A percentile compares a stretch with the other conserved stretches of the same genome.
Evolutionary conservation across 2,329 filamentous ascomycete species (phyloP).

Genomic region (Chaetomium olivaceum): DNA sequence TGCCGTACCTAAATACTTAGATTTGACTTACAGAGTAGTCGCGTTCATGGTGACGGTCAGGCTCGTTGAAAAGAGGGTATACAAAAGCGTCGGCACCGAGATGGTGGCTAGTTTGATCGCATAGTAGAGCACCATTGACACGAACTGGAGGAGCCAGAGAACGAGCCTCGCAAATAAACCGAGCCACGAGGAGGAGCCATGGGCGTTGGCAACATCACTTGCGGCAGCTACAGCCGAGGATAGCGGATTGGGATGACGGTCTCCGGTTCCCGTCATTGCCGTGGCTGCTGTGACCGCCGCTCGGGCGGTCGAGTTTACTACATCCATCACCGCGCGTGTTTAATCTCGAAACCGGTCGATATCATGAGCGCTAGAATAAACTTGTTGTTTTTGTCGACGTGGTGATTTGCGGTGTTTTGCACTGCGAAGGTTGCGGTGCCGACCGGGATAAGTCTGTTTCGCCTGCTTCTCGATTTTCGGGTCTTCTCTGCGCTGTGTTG

Average conservation of each 20-base stretch:
- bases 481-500: neutral
- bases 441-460: neutral
- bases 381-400: neutral
- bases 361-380: conserved; percentile 1
- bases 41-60: conserved; percentile 98
- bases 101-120: conserved; percentile 82
- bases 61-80: conserved; percentile 86
- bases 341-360: neutral
- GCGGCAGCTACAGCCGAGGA: conserved; percentile 44
- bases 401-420: neutral
- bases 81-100: conserved; percentile 84
- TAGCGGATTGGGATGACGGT: conserved; percentile 33
- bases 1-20: too few relatives aligned
- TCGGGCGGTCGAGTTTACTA: conserved; percentile 23
- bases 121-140: conserved; percentile 70
- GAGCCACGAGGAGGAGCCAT: conserved; percentile 55
- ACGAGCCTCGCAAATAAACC: conserved; percentile 57
- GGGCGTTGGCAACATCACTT: conserved; percentile 40
- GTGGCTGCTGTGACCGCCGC: conserved; percentile 31
- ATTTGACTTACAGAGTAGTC: conserved; percentile 73
- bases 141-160: conserved; percentile 55
- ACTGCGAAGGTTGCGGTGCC: neutral
- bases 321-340: conserved; percentile 24
- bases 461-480: neutral
- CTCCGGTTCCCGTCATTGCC: conserved; percentile 34